Percentiles rank a stretch among this genome's conserved stretches.
Conservation (phyloP, 1,139 yeast genomes). For the Yamadazyma diddensiae region DNA sequence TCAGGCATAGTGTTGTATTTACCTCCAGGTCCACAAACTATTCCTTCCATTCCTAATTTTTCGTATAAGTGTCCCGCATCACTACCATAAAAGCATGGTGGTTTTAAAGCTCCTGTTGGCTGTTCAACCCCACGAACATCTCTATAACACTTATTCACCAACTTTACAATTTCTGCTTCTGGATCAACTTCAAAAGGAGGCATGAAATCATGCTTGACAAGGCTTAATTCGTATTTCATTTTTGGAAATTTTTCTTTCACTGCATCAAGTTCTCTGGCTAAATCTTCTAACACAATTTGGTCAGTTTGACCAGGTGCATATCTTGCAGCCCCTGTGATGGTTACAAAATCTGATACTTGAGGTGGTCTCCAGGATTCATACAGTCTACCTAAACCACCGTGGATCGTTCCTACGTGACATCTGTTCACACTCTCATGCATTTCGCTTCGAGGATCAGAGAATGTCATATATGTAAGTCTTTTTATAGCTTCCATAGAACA, state of each 20-base stretch:
- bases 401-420: constrained; percentile 16
- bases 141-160: constrained; percentile 17
- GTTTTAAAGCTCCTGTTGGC: constrained; percentile 23
- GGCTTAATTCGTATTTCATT: constrained; percentile 20
- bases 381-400: constrained; percentile 14
- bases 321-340: constrained; percentile 24
- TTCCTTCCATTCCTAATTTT: constrained; percentile 18
- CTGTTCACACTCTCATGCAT: constrained; percentile 13
- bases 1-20: constrained; percentile 16
- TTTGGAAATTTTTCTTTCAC: constrained; percentile 20
- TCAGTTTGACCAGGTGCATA: constrained; percentile 24
- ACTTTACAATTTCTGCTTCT: constrained; percentile 17
- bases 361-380: constrained; percentile 21
- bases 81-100: constrained; percentile 25
- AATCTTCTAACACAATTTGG: constrained; percentile 18
- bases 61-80: constrained; percentile 25
- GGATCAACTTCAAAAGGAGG: constrained; percentile 24
- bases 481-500: constrained; percentile 15
- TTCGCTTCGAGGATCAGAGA: constrained; percentile 11
- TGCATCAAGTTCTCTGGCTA: constrained; percentile 17
- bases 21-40: constrained; percentile 16
- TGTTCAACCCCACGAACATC: constrained; percentile 18
- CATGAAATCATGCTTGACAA: constrained; percentile 21
- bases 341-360: constrained; percentile 24
- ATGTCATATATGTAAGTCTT: constrained; percentile 14